A percentile compares a stretch with the other conserved stretches of the same genome.
Evolutionary conservation across 129 eudicot species (phyloP).

Genomic region (Helichrysum umbraculigerum): DNA sequence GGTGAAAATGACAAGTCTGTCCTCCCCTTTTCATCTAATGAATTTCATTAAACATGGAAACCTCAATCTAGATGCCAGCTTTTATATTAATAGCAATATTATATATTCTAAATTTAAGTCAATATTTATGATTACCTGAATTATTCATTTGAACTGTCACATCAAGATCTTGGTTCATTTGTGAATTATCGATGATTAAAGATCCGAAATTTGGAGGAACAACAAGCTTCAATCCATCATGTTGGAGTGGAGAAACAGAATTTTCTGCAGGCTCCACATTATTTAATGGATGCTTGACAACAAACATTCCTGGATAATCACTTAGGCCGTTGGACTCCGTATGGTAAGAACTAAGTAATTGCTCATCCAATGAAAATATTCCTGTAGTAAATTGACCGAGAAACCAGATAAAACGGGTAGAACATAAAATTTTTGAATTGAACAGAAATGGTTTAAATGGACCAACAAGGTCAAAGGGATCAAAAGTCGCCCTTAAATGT

Average conservation of each 20-base stretch:
- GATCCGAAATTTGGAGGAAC: conserved; percentile 47
- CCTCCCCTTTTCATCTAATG: conserved; percentile 34
- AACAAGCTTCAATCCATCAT: conserved; percentile 47
- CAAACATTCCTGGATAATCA: conserved; percentile 30
- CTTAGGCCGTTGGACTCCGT: conserved; percentile 25
- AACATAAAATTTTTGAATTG: background rate
- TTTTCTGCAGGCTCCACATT: conserved; percentile 34
- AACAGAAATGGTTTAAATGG: background rate
- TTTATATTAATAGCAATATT: background rate
- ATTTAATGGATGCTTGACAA: conserved; percentile 29
- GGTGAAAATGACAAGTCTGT: conserved; percentile 21
- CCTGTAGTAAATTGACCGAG: conserved; percentile 27
- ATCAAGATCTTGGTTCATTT: conserved; percentile 33
- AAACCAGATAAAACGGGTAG: background rate
- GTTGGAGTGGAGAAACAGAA: conserved; percentile 24
- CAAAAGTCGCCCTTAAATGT: too few relatives aligned
- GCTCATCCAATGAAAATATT: conserved; percentile 11
- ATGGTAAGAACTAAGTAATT: conserved; percentile 30
- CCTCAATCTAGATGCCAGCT: conserved; percentile 13
- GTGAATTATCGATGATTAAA: conserved; percentile 36
- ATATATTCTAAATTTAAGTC: background rate
- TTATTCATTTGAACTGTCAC: conserved; percentile 28
- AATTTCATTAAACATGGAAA: conserved; percentile 15
- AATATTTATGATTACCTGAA: conserved; percentile 30
- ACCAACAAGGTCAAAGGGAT: background rate